Evolutionary conservation across 495 filamentous ascomycete species (phyloP), one percentile per base, ranked within the genome.

Genomic region (Cercophora samala): DNA sequence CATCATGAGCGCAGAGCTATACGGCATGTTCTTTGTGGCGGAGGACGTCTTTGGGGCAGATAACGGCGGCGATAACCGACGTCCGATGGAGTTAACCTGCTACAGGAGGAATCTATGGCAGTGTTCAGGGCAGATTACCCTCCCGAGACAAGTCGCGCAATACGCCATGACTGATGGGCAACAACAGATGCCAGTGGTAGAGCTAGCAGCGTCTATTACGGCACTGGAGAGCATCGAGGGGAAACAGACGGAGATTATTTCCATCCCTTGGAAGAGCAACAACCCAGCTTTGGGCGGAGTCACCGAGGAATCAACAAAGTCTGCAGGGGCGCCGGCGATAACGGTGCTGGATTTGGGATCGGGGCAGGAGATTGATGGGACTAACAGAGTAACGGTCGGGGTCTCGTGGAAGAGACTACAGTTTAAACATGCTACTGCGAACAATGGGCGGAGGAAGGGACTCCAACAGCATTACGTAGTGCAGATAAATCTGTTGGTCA

Each of bases 11-110:
- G 92, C 92, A 55, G 93, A 96, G 76, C 79, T 97, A 32, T 91
- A 95, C 73, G 93, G 93, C 80, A 96, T 96, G 92, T 97, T 97
- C 80, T 96, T 95, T 72, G 85, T 97, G 5, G 93, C 93, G 60
- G 93, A 97, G 71, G 83, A 85, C 63, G 84, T 86, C 6, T 86
- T 84, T 71, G 80, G 79, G 46, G 78, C 75, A 18, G 80, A 81
- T 61, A 75, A 74, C 24, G 79, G 80, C 64, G 74, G 77, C 60
- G 76, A 68, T 17, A 64, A 74, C 25, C 77, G 79, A 80, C 81
- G 89, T 8, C 90, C 92, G 1, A 86, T 90, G 21, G 93, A 97
- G 79, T 76, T 97, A 71, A 97, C 93, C 0, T 97, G 93, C 78
- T 97, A 97, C 72, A 89, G 93, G 51, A 84, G 93, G 21, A 97